Base-by-base conservation (phyloP, 2,329 filamentous ascomycete genomes). In the Xylariaceae sp. region DNA sequence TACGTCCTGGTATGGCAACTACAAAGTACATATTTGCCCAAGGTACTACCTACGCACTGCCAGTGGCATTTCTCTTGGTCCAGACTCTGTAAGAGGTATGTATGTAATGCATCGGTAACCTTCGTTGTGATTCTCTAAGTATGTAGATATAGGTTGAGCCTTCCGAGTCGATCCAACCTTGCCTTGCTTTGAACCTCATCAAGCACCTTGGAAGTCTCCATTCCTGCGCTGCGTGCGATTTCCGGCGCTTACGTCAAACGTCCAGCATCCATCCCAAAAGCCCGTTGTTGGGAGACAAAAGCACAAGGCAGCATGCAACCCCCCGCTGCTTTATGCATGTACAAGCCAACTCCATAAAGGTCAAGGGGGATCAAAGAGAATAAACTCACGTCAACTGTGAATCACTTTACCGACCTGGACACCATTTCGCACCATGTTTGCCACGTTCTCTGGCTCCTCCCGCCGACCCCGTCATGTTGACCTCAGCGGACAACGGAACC, bases 381-480 rank as follows among this genome's bases (percentile, higher is more conserved):
- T 7, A 7, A 6, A 24, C 21, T 11, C 7, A 24, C 21, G 21
- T n/a, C n/a, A n/a, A 24, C 21, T 7, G 21, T 24, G 11, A 11
- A 24, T 6, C 21, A 6, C 7, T 24, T 24, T 24, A 11, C 11
- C 21, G 21, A 24, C 6, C 21, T 7, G 11, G 21, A 11, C 21
- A 6, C 7, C 7, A 24, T 24, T 11, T 24, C 16, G 30, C 59
- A 60, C 58, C 52, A 96, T 96, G 90, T 94, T 92, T 67, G 82
- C 85, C 46, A 88, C 85, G 38, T 98, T 98, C 67, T 92, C 86
- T 16, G 92, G 92, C 53, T 86, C 69, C 64, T 86, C 88, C 54
- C 82, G 87, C 56, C 85, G 86, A 51, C 83, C 84, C 46, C 83
- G 92, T 50, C 89, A 96, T 61, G 88, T 97, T 59, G 96, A 97